A percentile compares a stretch with the other conserved stretches of the same genome.
phyloP scores from a whole-genome alignment of 1,139 yeast species.

The Pneumocystis sp. region DNA sequence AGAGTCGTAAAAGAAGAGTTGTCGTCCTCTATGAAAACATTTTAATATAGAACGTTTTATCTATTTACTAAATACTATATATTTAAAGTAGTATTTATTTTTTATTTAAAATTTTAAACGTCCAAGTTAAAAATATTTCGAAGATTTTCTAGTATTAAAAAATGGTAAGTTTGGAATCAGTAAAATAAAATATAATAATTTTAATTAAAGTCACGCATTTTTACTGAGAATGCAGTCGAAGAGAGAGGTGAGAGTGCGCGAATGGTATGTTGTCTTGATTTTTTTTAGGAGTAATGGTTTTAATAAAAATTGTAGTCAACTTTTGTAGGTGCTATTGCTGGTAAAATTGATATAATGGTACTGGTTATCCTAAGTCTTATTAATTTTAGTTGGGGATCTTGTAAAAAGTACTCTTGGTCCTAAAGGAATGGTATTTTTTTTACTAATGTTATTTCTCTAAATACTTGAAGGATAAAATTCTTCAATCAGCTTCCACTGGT shows the following conservation, averaged over 20 bases:
- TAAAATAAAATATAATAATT: background rate
- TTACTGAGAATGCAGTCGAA: conserved; percentile 94
- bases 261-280: conserved; percentile 12
- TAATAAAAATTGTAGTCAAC: conserved; percentile 37
- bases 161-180: background rate
- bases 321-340: conserved; percentile 97
- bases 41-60: background rate
- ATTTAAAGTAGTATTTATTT: background rate
- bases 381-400: conserved; percentile 51
- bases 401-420: conserved; percentile 95
- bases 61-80: background rate
- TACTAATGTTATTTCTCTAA: background rate
- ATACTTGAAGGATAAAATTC: conserved; percentile 48
- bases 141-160: background rate
- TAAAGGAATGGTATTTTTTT: conserved; percentile 58
- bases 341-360: background rate
- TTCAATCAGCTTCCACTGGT: conserved; percentile 74
- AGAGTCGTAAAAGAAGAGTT: conserved; percentile 1
- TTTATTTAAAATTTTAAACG: background rate
- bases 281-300: background rate
- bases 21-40: background rate
- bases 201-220: conserved; percentile 30
- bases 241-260: conserved; percentile 98
- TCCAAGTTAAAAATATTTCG: background rate
- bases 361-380: background rate